phyloP scores from a whole-genome alignment of 441 rosid genomes.

The Euphorbia corollata region DNA sequence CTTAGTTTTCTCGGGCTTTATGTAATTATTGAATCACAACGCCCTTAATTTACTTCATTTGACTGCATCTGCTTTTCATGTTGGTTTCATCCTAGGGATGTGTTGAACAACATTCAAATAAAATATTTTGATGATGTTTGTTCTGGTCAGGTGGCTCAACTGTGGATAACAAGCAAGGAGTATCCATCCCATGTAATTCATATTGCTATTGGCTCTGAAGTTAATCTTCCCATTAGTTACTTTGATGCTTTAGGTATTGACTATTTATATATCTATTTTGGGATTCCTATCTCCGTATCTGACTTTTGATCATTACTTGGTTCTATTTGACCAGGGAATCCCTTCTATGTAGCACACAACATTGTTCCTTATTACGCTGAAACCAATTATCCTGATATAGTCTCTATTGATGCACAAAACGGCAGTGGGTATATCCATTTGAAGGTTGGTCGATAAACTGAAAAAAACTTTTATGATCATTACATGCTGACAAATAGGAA shows the following conservation, averaged over 20 bases:
- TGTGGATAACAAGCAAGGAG: conserved; percentile 52
- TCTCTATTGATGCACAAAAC: conserved; percentile 39
- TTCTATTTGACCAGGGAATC: conserved; percentile 49
- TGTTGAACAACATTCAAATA: conserved; percentile 10
- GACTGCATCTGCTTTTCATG: conserved; percentile 10
- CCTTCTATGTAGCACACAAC: conserved; percentile 69
- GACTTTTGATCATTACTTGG: conserved; percentile 17
- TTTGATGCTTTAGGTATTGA: conserved; percentile 63
- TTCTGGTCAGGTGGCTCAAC: conserved; percentile 72
- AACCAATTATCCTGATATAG: conserved; percentile 67
- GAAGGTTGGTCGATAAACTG: conserved; percentile 49
- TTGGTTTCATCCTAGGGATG: conserved; percentile 7
- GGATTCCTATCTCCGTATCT: conserved; percentile 16
- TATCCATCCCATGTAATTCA: conserved; percentile 43
- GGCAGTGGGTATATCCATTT: conserved; percentile 42
- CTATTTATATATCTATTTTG: conserved; percentile 8
- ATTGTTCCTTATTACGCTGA: conserved; percentile 43
- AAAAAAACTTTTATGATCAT: not conserved
- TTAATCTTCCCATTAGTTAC: conserved; percentile 60
- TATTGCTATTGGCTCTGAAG: conserved; percentile 73
- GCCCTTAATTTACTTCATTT: not conserved
- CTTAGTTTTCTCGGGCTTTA: not conserved
- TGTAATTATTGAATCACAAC: not conserved
- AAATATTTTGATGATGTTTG: conserved; percentile 13
- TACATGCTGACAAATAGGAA: not conserved